Conservation (phyloP, 31 red algal genomes). For the Asparagopsis taxiformis region DNA sequence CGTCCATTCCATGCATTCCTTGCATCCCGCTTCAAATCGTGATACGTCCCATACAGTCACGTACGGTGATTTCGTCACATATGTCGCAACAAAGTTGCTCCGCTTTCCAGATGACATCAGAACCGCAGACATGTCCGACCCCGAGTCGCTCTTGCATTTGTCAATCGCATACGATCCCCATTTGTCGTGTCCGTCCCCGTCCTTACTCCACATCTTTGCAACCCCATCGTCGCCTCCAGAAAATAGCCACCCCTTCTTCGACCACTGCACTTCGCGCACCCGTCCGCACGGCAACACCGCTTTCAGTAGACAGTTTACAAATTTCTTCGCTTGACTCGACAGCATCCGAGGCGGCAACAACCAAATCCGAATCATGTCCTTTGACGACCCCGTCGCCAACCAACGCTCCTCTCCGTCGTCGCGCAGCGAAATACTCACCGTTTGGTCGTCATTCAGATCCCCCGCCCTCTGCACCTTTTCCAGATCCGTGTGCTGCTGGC, state of each 20-base stretch:
- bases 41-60: constrained; percentile 39
- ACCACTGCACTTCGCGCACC: constrained; percentile 32
- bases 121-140: constrained; percentile 22
- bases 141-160: constrained; percentile 11
- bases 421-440: constrained; percentile 39
- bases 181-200: constrained; percentile 3
- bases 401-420: constrained; percentile 22
- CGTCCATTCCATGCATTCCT: constrained; percentile 10
- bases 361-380: constrained; percentile 27
- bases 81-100: constrained; percentile 32
- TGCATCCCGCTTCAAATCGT: constrained; percentile 8
- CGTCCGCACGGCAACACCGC: constrained; percentile 24
- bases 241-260: constrained; percentile 22
- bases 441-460: constrained; percentile 1
- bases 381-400: constrained; percentile 9
- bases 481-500: constrained; percentile 28
- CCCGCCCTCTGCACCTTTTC: constrained; percentile 5
- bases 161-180: constrained; percentile 38
- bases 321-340: background rate
- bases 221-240: constrained; percentile 36
- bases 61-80: constrained; percentile 51
- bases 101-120: constrained; percentile 37
- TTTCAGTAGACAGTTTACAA: constrained; percentile 21
- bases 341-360: constrained; percentile 21
- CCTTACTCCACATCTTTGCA: constrained; percentile 24